Percentiles rank a stretch among this genome's conserved stretches.
Evolutionary conservation across 139 green algal species (phyloP).

Genomic region (Dunaliella primolecta): DNA sequence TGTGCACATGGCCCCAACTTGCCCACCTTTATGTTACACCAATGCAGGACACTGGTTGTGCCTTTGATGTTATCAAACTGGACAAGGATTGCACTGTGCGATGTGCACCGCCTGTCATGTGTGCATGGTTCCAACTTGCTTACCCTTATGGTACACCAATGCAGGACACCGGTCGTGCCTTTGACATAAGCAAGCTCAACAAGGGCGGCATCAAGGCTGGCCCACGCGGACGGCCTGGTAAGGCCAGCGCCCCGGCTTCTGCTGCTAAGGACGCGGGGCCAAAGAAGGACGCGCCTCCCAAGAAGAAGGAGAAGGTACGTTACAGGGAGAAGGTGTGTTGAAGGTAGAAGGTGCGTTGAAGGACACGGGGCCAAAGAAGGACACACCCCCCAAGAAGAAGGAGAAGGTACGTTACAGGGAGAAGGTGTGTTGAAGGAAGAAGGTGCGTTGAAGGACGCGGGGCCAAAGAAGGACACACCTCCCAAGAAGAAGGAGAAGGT

Average conservation of each 20-base stretch:
- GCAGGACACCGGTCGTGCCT: constrained; percentile 11
- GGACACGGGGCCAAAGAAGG: background rate
- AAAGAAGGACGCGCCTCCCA: constrained; percentile 10
- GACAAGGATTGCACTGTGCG: too few relatives aligned
- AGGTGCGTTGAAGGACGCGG: background rate
- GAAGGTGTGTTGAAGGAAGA: background rate
- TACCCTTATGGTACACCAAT: too few relatives aligned
- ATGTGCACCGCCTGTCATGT: background rate
- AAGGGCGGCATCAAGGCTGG: constrained; percentile 29
- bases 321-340: background rate
- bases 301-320: constrained; percentile 36
- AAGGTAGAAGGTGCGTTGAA: background rate
- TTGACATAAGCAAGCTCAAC: constrained; percentile 48
- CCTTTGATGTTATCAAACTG: constrained; percentile 50
- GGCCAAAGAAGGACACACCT: background rate
- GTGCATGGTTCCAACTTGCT: too few relatives aligned
- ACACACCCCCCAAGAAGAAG: background rate
- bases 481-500: background rate
- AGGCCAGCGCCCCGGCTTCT: constrained; percentile 4
- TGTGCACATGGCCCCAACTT: too few relatives aligned
- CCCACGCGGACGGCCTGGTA: constrained; percentile 9
- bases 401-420: background rate
- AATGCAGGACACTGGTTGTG: background rate
- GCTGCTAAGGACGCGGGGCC: constrained; percentile 26
- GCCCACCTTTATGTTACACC: too few relatives aligned